Evolutionary conservation across 495 filamentous ascomycete genomes (phyloP), one percentile per base, ranked within the genome.

Genomic region (Glonium stellatum): DNA sequence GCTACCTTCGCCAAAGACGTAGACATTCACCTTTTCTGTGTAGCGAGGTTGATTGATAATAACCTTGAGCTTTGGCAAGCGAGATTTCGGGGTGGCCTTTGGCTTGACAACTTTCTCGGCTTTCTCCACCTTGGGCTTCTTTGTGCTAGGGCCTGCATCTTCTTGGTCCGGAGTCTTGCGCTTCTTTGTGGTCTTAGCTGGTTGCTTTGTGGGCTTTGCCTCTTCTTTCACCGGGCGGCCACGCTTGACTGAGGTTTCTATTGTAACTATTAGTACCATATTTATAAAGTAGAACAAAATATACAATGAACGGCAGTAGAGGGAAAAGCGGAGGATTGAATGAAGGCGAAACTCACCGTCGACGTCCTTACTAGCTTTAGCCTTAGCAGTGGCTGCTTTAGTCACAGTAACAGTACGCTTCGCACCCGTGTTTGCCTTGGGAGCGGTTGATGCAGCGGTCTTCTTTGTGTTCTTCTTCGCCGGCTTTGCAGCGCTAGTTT

Each of bases 1-100:
- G 64, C 80, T 81, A 50, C 85, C 86, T 64, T 86, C 85, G 37
- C 86, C 86, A 57, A 80, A 87, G 58, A 87, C 84, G 63, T 78
- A 87, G 37, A 87, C 81, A 64, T 87, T 79, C 36, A 87, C 74
- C n/a, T 73, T 73, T 47, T 69, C 61, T 1, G 71, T 75, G 59
- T 75, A 68, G 1, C 60, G 59, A 11, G 61, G 61, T 34, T 19
- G 48, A 41, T 73, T 72, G 49, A 68, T 42, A 15, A 57, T 54
- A 21, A 21, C 50, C 53, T 70, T 71, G 35, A 42, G 54, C 53
- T 64, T 67, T 42, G 58, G 46, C 22, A 35, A 48, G 1, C 54
- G 21, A 5, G 15, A 42, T 9, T 60, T 60, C 0, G 12, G 27
- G 12, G 64, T 44, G 44, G 61, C 60, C 48, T 59, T 67, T 9